Evolutionary conservation across 2,329 filamentous ascomycete genomes (phyloP).

Genomic region (Fusarium sp.): DNA sequence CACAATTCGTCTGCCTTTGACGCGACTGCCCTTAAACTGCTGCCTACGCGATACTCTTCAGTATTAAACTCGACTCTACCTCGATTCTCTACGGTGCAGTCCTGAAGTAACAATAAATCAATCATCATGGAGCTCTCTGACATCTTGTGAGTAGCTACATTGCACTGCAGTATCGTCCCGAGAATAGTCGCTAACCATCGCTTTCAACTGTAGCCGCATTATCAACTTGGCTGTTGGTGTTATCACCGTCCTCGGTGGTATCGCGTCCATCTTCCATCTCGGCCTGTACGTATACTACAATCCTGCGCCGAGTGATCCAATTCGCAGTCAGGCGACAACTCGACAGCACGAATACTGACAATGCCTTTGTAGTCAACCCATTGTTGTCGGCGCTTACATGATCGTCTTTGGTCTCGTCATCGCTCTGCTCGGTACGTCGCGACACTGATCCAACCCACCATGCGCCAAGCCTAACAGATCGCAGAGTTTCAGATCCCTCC

Average conservation of each 20-base stretch:
- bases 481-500: slow-evolving; percentile 93
- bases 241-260: slow-evolving; percentile 87
- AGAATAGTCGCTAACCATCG: slow-evolving; percentile 49
- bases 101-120: slow-evolving; percentile 7
- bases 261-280: slow-evolving; percentile 74
- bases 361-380: slow-evolving; percentile 46
- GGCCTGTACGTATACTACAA: slow-evolving; percentile 61
- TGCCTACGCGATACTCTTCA: slow-evolving; percentile 33
- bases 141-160: slow-evolving; percentile 74
- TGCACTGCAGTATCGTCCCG: background rate
- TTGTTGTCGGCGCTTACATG: slow-evolving; percentile 87
- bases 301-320: background rate
- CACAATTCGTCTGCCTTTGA: slow-evolving; percentile 32
- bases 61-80: slow-evolving; percentile 6
- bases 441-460: slow-evolving; percentile 9
- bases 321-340: background rate
- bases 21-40: slow-evolving; percentile 29
- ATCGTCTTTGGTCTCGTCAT: slow-evolving; percentile 88
- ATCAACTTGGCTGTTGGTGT: slow-evolving; percentile 91
- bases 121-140: slow-evolving; percentile 87
- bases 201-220: slow-evolving; percentile 74
- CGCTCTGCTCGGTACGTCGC: slow-evolving; percentile 67
- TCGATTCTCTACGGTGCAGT: slow-evolving; percentile 21
- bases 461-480: slow-evolving; percentile 34
- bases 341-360: slow-evolving; percentile 26